Percentiles rank a stretch among this genome's conserved stretches.
These are phyloP conservation scores for Fusarium poae DNA, from an alignment of 2,329 filamentous ascomycete genomes.

Conservation along the genomic window DNA sequence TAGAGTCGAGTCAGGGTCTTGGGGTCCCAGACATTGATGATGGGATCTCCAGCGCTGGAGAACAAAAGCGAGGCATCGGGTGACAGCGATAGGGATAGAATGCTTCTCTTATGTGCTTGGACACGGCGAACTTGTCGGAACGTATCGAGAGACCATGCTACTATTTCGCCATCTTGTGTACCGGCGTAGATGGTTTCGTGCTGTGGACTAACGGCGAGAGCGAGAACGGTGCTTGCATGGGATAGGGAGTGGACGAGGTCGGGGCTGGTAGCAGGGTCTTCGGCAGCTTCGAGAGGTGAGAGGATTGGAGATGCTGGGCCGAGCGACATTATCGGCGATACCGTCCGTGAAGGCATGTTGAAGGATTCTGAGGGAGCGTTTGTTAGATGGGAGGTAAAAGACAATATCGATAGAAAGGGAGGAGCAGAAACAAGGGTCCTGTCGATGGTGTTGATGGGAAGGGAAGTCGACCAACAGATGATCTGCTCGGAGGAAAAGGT, in stretches of 20 bases:
- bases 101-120: slow-evolving; percentile 90
- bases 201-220: slow-evolving; percentile 82
- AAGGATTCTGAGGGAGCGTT: slow-evolving; percentile 26
- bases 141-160: slow-evolving; percentile 89
- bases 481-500: fast-evolving
- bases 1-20: slow-evolving; percentile 80
- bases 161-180: slow-evolving; percentile 92
- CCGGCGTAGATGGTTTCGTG: slow-evolving; percentile 89
- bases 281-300: slow-evolving; percentile 44
- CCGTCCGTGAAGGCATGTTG: slow-evolving; percentile 45
- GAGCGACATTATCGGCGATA: slow-evolving; percentile 44
- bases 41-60: slow-evolving; percentile 92
- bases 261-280: slow-evolving; percentile 58
- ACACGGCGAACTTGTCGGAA: slow-evolving; percentile 84
- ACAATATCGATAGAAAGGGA: slow-evolving; percentile 9
- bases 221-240: slow-evolving; percentile 83
- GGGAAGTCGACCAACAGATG: background rate
- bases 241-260: slow-evolving; percentile 79
- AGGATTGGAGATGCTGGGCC: slow-evolving; percentile 43
- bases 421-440: slow-evolving; percentile 14
- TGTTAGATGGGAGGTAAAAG: slow-evolving; percentile 15
- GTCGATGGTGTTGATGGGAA: background rate
- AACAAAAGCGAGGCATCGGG: slow-evolving; percentile 82
- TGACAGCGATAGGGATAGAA: slow-evolving; percentile 86
- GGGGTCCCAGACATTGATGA: slow-evolving; percentile 94